Conservation (phyloP, 257 asterid species). For the Lycium barbarum region DNA sequence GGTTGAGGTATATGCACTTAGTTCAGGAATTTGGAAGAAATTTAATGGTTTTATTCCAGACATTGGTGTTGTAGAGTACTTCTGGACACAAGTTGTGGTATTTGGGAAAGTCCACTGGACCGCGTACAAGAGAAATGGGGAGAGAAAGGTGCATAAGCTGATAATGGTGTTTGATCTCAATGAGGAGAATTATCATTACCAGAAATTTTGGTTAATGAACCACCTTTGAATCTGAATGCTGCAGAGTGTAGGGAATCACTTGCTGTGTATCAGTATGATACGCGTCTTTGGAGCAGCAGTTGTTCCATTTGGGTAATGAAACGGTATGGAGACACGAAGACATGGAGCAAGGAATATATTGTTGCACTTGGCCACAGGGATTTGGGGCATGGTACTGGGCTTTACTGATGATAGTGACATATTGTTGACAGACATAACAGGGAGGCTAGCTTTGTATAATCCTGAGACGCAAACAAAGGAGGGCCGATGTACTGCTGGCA, state of each 20-base stretch:
- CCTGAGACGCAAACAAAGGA: not conserved
- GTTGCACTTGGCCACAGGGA: not conserved
- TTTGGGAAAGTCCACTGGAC: too few relatives aligned
- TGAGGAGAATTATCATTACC: constrained; percentile 27
- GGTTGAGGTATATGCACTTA: constrained; percentile 34
- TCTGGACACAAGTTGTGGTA: not conserved
- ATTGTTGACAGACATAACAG: not conserved
- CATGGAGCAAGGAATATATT: not conserved
- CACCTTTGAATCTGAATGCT: not conserved
- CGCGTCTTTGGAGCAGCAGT: not conserved
- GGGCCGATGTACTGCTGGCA: not conserved
- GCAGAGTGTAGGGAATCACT: constrained; percentile 25
- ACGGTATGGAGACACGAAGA: too few relatives aligned
- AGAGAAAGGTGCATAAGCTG: too few relatives aligned
- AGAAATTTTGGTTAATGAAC: constrained; percentile 5
- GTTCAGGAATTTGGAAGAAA: constrained; percentile 28
- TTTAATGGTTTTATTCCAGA: constrained; percentile 24
- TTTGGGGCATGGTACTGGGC: not conserved
- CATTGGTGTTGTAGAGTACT: constrained; percentile 30
- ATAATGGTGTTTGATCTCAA: not conserved
- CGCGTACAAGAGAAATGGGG: too few relatives aligned
- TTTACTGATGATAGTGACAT: not conserved
- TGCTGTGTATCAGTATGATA: constrained; percentile 28
- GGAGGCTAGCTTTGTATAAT: not conserved
- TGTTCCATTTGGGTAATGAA: too few relatives aligned